Conservation (phyloP, 371 early-diverging fungal species). For the Gilbertella persicaria region DNA sequence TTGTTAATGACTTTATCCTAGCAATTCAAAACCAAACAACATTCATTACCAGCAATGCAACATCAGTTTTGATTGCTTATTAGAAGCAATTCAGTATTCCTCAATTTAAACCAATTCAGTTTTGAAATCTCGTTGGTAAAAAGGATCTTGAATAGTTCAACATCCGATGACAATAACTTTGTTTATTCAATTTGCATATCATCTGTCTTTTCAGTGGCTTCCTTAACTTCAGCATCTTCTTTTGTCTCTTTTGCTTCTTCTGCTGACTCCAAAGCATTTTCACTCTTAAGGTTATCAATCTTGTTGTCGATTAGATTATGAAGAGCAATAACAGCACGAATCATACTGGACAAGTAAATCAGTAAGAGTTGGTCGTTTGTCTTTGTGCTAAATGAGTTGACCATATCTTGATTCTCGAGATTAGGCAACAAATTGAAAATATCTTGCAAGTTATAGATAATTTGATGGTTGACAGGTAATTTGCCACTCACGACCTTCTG, state of each 20-base stretch:
- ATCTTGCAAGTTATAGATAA: constrained; percentile 95
- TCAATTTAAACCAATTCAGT: no score
- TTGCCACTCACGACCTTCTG: constrained; percentile 83
- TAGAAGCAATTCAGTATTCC: no score
- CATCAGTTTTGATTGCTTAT: no score
- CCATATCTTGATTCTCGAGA: constrained; percentile 72
- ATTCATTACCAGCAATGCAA: no score
- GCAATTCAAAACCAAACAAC: no score
- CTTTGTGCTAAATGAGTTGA: constrained; percentile 82
- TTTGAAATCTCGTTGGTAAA: no score
- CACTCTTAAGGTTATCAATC: constrained; percentile 64
- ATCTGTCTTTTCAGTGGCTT: constrained; percentile 16
- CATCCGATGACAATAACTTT: no score
- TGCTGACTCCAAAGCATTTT: constrained; percentile 38
- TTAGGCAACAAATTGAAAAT: constrained; percentile 95
- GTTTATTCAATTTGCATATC: constrained; percentile 29
- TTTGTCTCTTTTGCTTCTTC: constrained; percentile 15
- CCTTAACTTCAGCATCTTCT: constrained; percentile 11
- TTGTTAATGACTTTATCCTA: no score
- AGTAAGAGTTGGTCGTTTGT: constrained; percentile 96
- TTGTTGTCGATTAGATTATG: constrained; percentile 96
- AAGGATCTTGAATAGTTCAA: no score
- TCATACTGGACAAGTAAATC: constrained; percentile 88
- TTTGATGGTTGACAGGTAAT: constrained; percentile 93
- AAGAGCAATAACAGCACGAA: constrained; percentile 92